These are phyloP conservation scores for Luzula sylvatica DNA, from an alignment of 176 grass and related monocot genomes.

Conservation along the genomic window DNA sequence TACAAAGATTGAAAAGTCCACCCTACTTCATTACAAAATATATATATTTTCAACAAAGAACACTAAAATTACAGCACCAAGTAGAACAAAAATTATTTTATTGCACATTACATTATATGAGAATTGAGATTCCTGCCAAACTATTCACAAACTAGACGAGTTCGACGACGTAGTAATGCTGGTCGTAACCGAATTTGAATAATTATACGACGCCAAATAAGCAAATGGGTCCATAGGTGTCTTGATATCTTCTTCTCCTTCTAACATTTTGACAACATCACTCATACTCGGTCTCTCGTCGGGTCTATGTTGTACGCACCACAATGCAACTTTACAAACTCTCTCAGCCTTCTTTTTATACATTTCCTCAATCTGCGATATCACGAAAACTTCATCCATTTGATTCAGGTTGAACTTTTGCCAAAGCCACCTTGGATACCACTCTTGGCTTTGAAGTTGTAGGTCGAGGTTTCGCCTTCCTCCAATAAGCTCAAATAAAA, in stretches of 20 bases:
- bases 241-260: constrained; percentile 44
- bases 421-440: constrained; percentile 55
- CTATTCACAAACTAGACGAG: too few relatives aligned
- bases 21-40: too few relatives aligned
- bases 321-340: constrained; percentile 54
- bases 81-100: too few relatives aligned
- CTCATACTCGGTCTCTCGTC: constrained; percentile 50
- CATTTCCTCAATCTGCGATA: constrained; percentile 8
- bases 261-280: constrained; percentile 56
- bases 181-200: not conserved
- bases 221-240: constrained; percentile 38
- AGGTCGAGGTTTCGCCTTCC: constrained; percentile 46
- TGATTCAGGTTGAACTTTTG: constrained; percentile 34
- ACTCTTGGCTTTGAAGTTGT: constrained; percentile 47
- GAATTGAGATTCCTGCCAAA: too few relatives aligned
- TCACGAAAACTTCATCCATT: constrained; percentile 11
- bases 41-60: too few relatives aligned
- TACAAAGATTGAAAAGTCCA: too few relatives aligned
- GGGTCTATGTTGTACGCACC: constrained; percentile 57
- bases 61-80: too few relatives aligned
- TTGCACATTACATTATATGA: too few relatives aligned
- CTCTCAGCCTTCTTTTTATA: constrained; percentile 37
- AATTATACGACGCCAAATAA: constrained; percentile 12
- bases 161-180: too few relatives aligned
- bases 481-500: constrained; percentile 53